Base-by-base conservation (phyloP, 2,329 filamentous ascomycete genomes). In the Elsinoe perseae region DNA sequence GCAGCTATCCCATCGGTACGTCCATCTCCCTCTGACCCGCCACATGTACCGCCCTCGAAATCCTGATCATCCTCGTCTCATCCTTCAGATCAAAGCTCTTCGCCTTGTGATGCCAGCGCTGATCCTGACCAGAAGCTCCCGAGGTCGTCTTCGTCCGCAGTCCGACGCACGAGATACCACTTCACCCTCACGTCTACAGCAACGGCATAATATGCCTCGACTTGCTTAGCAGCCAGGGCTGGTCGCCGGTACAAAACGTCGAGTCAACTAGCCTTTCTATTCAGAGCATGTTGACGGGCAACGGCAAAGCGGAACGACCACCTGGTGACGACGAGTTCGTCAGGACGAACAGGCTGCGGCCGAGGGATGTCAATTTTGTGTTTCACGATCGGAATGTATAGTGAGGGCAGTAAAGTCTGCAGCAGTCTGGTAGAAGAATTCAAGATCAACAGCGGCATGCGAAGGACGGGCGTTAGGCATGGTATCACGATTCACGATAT, bases 171-270 rank as follows among this genome's bases (percentile, higher is more conserved):
- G 74, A 77, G 2, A 91, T 98, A 65, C 93, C 93, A 1, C 91
- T 95, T 70, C 93, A 98, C 67, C 93, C 93, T 2, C 93, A 98
- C 74, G 88, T 98, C 71, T 98, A 98, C 76, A 93, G 87, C 64
- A 98, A 98, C 72, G 93, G 93, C 64, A 95, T 97, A 70, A 98
- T 98, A 68, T 98, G 93, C 67, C 85, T 98, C 50, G 93, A 98
- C 65, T 81, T 98, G 1, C 83, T 98, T 7, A 89, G 89, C 54
- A 77, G 81, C 8, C 85, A 89, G 61, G 93, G 93, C 57, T 98
- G 93, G 93, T 93, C 87, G 48, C 93, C 93, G 0, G 92, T 98
- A 0, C 93, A 98, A 69, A 96, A 92, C 58, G 93, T 96, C 7
- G 92, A 97, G 75, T 95, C 87, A 66, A 85, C 98, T 23, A 96